Percentiles rank a stretch among this genome's conserved stretches.
Evolutionary conservation across 257 asterid genomes (phyloP).

Genomic region (Przewalskia tangutica): DNA sequence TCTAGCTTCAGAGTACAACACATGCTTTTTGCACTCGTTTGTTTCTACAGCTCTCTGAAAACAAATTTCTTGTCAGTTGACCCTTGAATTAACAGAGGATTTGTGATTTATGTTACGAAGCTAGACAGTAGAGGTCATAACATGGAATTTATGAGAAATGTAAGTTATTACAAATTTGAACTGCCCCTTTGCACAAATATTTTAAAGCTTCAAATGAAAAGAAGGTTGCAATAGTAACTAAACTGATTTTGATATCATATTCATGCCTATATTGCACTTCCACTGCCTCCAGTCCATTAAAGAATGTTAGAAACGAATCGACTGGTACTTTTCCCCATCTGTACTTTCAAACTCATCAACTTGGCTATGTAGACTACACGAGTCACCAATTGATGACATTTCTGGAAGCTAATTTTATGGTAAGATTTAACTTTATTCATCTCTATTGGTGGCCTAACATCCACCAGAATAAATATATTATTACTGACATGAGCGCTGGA

Average conservation of each 20-base stretch:
- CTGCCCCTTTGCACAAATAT: not conserved
- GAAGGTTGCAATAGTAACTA: not conserved
- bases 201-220: not conserved
- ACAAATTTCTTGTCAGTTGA: not conserved
- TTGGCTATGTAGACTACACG: not conserved
- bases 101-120: not conserved
- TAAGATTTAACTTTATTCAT: not conserved
- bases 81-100: not conserved
- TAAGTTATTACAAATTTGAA: not conserved
- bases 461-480: not conserved
- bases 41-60: not conserved
- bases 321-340: not conserved
- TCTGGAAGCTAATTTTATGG: not conserved
- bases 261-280: not conserved
- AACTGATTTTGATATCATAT: not conserved
- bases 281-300: not conserved
- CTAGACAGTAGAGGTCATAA: not conserved
- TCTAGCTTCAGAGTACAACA: not conserved
- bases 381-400: not conserved
- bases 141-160: not conserved
- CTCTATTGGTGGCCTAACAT: not conserved
- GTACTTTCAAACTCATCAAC: not conserved
- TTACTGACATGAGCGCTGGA: not conserved
- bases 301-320: not conserved
- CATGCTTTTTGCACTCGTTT: not conserved